A percentile compares a stretch with the other conserved stretches of the same genome.
Conservation (phyloP, 495 filamentous ascomycete genomes). For the Aspergillus leporis region DNA sequence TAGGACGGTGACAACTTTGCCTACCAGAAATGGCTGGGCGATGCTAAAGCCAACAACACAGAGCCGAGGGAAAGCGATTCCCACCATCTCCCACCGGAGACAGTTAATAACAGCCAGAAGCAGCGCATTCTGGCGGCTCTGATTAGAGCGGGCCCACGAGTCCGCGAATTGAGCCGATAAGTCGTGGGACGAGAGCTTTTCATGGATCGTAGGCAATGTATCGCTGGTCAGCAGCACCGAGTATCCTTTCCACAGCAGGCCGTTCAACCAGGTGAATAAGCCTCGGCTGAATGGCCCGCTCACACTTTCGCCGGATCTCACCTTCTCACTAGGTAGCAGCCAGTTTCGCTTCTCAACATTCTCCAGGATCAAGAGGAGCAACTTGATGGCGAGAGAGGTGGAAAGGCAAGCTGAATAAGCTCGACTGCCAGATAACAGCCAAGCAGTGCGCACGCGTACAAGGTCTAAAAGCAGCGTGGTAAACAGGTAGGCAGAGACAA, state of each 20-base stretch:
- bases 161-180: background rate
- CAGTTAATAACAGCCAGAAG: constrained; percentile 17
- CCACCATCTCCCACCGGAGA: constrained; percentile 42
- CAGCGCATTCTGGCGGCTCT: constrained; percentile 31
- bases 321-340: constrained; percentile 22
- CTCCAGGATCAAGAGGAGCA: constrained; percentile 43
- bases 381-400: constrained; percentile 39
- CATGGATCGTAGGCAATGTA: constrained; percentile 40
- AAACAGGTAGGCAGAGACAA: constrained; percentile 54
- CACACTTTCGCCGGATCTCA: constrained; percentile 50
- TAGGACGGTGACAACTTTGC: constrained; percentile 39
- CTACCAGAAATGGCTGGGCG: constrained; percentile 60
- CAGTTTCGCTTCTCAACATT: constrained; percentile 43
- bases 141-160: constrained; percentile 24
- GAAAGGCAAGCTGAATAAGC: constrained; percentile 39
- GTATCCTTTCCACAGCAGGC: constrained; percentile 43
- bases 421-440: constrained; percentile 28
- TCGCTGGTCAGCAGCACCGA: constrained; percentile 32
- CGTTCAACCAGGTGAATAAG: constrained; percentile 55
- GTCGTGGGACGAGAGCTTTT: constrained; percentile 24
- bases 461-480: constrained; percentile 52
- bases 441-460: constrained; percentile 50
- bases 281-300: constrained; percentile 45
- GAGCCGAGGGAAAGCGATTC: constrained; percentile 48
- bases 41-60: constrained; percentile 55